Evolutionary conservation across 495 filamentous ascomycete genomes (phyloP), one percentile per base, ranked within the genome.

Genomic region (Neurospora intermedia): DNA sequence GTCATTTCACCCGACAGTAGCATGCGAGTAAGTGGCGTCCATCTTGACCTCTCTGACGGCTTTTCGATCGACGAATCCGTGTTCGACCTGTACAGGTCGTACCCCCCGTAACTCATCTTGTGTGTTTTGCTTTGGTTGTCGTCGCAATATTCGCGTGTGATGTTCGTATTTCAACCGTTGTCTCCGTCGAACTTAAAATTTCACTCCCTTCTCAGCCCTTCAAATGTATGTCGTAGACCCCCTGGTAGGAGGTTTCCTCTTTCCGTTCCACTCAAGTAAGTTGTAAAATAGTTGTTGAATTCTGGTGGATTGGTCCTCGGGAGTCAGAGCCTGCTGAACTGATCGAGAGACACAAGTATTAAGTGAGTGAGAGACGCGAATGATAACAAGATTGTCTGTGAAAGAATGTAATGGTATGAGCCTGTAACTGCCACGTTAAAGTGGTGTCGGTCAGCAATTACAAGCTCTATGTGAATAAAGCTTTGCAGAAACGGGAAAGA

Each of bases 1-100:
- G 86, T 88, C 87, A 92, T 90, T 83, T 92, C 91, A 73, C 89
- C 88, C 77, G 88, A 91, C 78, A 89, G 85, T 79, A 90, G 80
- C 88, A 91, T 90, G 70, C 88, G 84, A 70, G 89, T 89, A 73
- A 92, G 85, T 39, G 90, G 89, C 74, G 90, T 89, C 89, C 88
- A 90, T 87, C 89, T 87, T 80, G 90, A 83, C 76, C 89, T 81
- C 78, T 90, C 90, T 74, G 87, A 86, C 76, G 81, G 84, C 82
- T 83, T 86, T 76, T 62, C 54, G 27, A 72, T 39, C 69, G 76
- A 79, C 20, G 54, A 27, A 31, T 72, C 75, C 9, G 70, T 59
- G 72, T 74, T 78, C 70, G 78, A 73, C 62, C 78, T 70, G 71
- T 84, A 73, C 46, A 72, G 74, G 43, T 71, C 72, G 73, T 80